Base-by-base conservation (phyloP, 1,139 yeast genomes). In the Geotrichum klebahnii region DNA sequence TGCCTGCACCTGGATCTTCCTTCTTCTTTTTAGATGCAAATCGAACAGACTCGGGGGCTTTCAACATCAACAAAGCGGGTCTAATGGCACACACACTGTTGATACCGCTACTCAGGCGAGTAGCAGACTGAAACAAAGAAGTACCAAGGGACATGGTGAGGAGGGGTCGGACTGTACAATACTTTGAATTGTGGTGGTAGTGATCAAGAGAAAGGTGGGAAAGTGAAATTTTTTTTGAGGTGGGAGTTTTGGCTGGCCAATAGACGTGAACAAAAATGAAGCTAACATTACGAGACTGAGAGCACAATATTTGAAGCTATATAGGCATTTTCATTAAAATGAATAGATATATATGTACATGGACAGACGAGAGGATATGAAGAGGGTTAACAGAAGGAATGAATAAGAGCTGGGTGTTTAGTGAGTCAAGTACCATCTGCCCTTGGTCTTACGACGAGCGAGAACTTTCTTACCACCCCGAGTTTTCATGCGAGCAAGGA, bases 341-440 rank as follows among this genome's bases (percentile, higher is more conserved):
- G 24, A 22, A 5, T 20, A 19, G 40, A 10, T 38, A 37, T 40
- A 32, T 42, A 16, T 42, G 26, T 36, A 42, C 26, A 34, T 8
- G 40, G 28, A 31, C 10, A 29, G 36, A 29, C 6, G 28, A 29
- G 24, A 41, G 36, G 24, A 33, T 12, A 3, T 33, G 19, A n/a
- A 19, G 17, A 33, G 10, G n/a, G 20, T 9, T 17, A 22, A 36
- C n/a, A 19, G 22, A 17, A 20, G 12, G 17, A 5, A 8, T 16
- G 26, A n/a, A 3, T 6, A 12, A n/a, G n/a, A n/a, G n/a, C n/a
- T n/a, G 26, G 26, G 37, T 34, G 55, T 55, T 67, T 71, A 90
- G 64, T 92, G 95, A 44, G 95, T 76, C 62, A 92, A 72, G 64
- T 80, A 89, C 97, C 97, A 90, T 70, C 98, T 81, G 8, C 96